phyloP scores from a whole-genome alignment of 2,329 filamentous ascomycete genomes.

The Dothistroma pini region DNA sequence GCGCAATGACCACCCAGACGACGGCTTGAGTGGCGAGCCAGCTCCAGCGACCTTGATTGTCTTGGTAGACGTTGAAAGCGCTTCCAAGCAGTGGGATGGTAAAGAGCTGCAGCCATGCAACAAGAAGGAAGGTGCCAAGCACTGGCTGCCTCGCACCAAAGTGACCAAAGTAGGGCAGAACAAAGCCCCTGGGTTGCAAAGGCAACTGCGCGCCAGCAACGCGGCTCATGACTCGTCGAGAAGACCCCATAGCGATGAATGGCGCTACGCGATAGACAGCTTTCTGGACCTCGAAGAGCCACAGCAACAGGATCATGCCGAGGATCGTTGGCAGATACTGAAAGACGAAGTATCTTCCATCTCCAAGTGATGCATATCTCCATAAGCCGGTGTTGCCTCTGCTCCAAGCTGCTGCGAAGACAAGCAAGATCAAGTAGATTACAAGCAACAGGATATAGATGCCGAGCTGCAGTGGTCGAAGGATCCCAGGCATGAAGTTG shows the following conservation, averaged over 20 bases:
- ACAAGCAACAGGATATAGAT: conserved; percentile 59
- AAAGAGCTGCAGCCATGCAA: conserved; percentile 75
- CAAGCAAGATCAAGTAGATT: conserved; percentile 67
- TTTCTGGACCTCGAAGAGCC: conserved; percentile 69
- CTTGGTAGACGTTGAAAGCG: conserved; percentile 64
- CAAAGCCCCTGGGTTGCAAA: conserved; percentile 58
- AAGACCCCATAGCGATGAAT: conserved; percentile 71
- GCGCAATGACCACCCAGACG: conserved; percentile 69
- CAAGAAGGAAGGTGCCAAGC: conserved; percentile 60
- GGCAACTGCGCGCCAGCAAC: conserved; percentile 63
- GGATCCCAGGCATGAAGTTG: conserved; percentile 65
- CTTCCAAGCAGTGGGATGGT: conserved; percentile 77
- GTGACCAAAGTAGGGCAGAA: conserved; percentile 65
- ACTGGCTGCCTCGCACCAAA: conserved; percentile 67
- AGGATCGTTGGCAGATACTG: conserved; percentile 78
- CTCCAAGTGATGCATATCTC: conserved; percentile 65
- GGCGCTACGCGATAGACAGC: conserved; percentile 74
- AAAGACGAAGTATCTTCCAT: conserved; percentile 77
- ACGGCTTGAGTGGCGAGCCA: conserved; percentile 78
- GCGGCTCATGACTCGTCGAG: conserved; percentile 56
- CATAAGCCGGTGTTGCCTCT: conserved; percentile 60
- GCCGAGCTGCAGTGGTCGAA: conserved; percentile 64
- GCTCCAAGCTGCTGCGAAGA: conserved; percentile 70
- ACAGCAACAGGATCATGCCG: conserved; percentile 68
- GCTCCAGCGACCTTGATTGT: conserved; percentile 60